A percentile compares a stretch with the other conserved stretches of the same genome.
Evolutionary conservation across 371 early-diverging fungal species (phyloP).

Genomic region (Zopfochytrium polystomum): DNA sequence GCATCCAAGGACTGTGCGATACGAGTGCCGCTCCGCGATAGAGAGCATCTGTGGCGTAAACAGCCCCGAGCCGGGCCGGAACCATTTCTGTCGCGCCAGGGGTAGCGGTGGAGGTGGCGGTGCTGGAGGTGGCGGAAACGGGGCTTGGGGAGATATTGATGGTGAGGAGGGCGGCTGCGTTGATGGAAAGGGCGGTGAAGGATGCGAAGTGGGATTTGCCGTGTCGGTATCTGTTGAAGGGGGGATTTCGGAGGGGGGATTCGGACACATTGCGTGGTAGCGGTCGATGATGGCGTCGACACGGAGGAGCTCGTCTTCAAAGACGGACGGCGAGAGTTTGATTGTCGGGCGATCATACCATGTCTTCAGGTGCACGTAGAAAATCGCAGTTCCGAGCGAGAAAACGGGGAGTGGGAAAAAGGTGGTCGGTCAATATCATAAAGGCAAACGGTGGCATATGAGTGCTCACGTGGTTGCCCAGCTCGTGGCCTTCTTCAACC

Average conservation of each 20-base stretch:
- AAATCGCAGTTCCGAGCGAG: background rate
- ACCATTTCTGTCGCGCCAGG: too few relatives aligned
- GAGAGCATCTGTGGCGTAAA: conserved; percentile 16
- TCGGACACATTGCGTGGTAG: background rate
- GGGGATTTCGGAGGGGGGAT: background rate
- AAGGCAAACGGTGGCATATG: too few relatives aligned
- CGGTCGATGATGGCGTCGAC: conserved; percentile 17
- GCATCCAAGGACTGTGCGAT: conserved; percentile 26
- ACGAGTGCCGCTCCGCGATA: conserved; percentile 9
- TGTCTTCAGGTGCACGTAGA: background rate
- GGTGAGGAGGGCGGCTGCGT: too few relatives aligned
- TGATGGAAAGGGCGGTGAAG: too few relatives aligned
- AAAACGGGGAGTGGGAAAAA: background rate
- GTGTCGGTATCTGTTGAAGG: too few relatives aligned
- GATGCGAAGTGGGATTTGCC: too few relatives aligned
- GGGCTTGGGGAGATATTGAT: too few relatives aligned
- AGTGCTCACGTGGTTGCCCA: conserved; percentile 26
- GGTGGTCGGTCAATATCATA: conserved; percentile 14
- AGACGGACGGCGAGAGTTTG: conserved; percentile 12
- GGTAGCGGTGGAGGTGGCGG: too few relatives aligned
- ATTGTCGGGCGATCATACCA: conserved; percentile 24
- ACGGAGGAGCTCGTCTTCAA: conserved; percentile 16
- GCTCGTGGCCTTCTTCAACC: conserved; percentile 28
- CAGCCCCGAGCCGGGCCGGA: conserved; percentile 19
- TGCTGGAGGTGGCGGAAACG: too few relatives aligned